These are phyloP conservation scores for Elsinoe ampelina DNA, from an alignment of 2,329 filamentous ascomycete genomes.

Conservation along the genomic window DNA sequence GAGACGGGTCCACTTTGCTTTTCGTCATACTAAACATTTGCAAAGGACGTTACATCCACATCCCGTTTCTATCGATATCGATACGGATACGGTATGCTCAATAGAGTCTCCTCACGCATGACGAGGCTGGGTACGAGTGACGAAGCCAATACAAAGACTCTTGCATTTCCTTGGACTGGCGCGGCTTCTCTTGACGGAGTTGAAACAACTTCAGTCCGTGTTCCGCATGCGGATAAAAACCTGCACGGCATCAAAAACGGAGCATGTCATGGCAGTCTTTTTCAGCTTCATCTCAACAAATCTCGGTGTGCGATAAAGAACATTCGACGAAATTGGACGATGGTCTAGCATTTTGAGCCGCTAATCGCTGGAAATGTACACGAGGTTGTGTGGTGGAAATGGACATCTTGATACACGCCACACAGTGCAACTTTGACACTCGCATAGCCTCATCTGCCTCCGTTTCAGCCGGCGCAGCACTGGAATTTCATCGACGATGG, in stretches of 20 bases:
- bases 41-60: background rate
- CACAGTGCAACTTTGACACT: background rate
- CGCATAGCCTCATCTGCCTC: background rate
- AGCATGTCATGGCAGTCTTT: background rate
- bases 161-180: constrained; percentile 3
- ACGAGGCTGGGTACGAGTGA: constrained; percentile 3
- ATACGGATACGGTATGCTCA: background rate
- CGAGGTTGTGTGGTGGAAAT: background rate
- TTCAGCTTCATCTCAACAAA: background rate
- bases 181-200: background rate
- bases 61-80: background rate
- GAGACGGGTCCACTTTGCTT: background rate
- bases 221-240: constrained; percentile 6
- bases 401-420: background rate
- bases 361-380: background rate
- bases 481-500: background rate
- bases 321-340: background rate
- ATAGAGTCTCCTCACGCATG: background rate
- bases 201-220: background rate
- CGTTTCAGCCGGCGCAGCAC: background rate
- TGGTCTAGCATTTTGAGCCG: background rate
- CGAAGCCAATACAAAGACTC: constrained; percentile 6
- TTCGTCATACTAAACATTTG: constrained; percentile 10
- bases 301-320: background rate
- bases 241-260: background rate